Conservation (phyloP, 225 moss, liverwort and hornwort species). For the Neckera pumila region DNA sequence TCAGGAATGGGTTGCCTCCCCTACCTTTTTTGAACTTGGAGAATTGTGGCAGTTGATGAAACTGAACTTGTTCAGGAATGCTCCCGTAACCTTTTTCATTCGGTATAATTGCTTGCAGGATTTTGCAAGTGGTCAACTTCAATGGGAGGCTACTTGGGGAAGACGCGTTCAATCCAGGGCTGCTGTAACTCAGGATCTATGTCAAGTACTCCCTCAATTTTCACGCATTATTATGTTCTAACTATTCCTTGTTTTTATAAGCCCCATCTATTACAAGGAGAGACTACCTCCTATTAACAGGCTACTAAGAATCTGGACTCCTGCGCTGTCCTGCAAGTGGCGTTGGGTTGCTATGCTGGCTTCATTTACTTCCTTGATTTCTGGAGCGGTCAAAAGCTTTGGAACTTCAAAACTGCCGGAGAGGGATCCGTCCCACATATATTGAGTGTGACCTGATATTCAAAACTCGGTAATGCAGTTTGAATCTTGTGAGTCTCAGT, state of each 20-base stretch:
- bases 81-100: too few species aligned
- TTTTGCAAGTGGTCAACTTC: constrained; percentile 7
- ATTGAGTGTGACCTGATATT: too few species aligned
- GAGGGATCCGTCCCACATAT: background rate
- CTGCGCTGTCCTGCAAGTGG: background rate
- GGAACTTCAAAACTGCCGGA: background rate
- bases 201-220: background rate
- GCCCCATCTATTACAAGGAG: background rate
- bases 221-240: background rate
- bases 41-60: background rate
- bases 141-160: background rate
- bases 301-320: background rate
- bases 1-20: too few species aligned
- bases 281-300: background rate
- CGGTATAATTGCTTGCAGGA: background rate
- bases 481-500: too few species aligned
- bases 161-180: background rate
- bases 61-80: background rate
- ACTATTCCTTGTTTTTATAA: background rate
- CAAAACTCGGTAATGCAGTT: too few species aligned
- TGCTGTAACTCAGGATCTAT: constrained; percentile 6
- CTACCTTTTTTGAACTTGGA: background rate
- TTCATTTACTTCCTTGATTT: background rate
- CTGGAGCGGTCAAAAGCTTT: background rate
- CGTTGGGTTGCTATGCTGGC: constrained; percentile 7